Percentiles rank a stretch among this genome's conserved stretches.
phyloP scores from a whole-genome alignment of 1,284 basidiomycete species.

The Bondarzewia mesenterica region DNA sequence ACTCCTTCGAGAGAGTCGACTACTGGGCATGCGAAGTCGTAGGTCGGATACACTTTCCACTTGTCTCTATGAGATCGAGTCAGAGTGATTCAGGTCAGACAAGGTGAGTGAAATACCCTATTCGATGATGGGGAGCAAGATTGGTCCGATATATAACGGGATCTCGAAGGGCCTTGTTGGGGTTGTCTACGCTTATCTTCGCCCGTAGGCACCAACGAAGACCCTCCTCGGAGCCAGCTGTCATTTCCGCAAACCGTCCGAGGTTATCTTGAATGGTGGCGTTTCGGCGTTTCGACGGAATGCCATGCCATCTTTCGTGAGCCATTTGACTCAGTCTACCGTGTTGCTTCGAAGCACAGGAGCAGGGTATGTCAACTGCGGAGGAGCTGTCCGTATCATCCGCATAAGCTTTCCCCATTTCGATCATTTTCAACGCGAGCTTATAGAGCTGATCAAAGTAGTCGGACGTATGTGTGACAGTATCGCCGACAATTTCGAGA shows the following conservation, averaged over 20 bases:
- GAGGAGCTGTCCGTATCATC: conserved; percentile 90
- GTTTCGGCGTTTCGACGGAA: conserved; percentile 82
- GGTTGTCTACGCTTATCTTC: conserved; percentile 91
- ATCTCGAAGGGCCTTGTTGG: conserved; percentile 95
- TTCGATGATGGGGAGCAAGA: conserved; percentile 83
- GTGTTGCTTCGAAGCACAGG: not conserved
- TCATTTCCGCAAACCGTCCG: conserved; percentile 87
- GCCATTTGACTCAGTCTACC: conserved; percentile 64
- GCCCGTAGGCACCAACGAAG: conserved; percentile 91
- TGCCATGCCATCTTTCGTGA: conserved; percentile 83
- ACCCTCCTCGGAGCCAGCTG: conserved; percentile 74
- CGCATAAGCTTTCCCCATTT: conserved; percentile 86
- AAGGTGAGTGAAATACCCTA: conserved; percentile 50
- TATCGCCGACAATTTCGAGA: conserved; percentile 80
- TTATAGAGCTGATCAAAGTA: conserved; percentile 90
- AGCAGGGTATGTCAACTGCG: conserved; percentile 23
- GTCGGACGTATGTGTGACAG: conserved; percentile 89
- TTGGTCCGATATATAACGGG: conserved; percentile 98
- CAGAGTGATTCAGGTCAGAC: not conserved
- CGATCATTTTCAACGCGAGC: conserved; percentile 78
- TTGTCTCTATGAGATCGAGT: conserved; percentile 44
- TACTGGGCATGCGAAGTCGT: conserved; percentile 97
- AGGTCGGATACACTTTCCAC: conserved; percentile 98
- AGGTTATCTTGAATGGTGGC: conserved; percentile 83
- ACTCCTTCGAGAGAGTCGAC: conserved; percentile 97